phyloP scores from a whole-genome alignment of 2,329 filamentous ascomycete genomes.

The Aureobasidium uvarum region DNA sequence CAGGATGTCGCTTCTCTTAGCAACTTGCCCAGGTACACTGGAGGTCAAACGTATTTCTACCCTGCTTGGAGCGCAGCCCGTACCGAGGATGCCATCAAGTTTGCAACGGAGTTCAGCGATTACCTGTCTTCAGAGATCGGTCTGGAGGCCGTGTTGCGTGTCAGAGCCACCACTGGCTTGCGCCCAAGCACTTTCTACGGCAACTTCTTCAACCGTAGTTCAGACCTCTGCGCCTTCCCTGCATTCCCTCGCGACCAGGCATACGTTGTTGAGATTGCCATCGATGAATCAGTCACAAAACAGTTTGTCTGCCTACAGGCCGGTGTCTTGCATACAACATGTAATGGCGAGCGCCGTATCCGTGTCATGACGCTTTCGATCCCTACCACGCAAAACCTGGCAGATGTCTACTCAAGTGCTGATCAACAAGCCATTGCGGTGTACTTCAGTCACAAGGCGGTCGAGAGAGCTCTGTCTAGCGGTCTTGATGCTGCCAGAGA shows the following conservation, averaged over 20 bases:
- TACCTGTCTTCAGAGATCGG: slow-evolving; percentile 97
- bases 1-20: slow-evolving; percentile 96
- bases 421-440: slow-evolving; percentile 91
- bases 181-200: slow-evolving; percentile 98
- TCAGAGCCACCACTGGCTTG: slow-evolving; percentile 89
- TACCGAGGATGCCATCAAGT: slow-evolving; percentile 95
- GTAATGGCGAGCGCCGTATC: slow-evolving; percentile 94
- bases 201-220: slow-evolving; percentile 99
- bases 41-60: slow-evolving; percentile 98
- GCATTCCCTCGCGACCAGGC: slow-evolving; percentile 96
- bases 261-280: slow-evolving; percentile 97
- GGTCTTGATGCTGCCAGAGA: slow-evolving; percentile 90
- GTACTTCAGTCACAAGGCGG: slow-evolving; percentile 97
- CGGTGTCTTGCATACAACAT: slow-evolving; percentile 94
- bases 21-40: slow-evolving; percentile 93
- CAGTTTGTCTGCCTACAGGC: slow-evolving; percentile 90
- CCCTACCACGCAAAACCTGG: slow-evolving; percentile 85
- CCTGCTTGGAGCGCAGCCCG: slow-evolving; percentile 95
- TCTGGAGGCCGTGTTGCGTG: slow-evolving; percentile 89
- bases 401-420: slow-evolving; percentile 89
- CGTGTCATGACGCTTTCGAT: slow-evolving; percentile 90
- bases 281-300: slow-evolving; percentile 91
- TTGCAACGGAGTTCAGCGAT: slow-evolving; percentile 93
- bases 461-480: slow-evolving; percentile 80
- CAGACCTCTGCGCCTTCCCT: slow-evolving; percentile 95